These are phyloP conservation scores for Podaxis sp. DNA, from an alignment of 768 basidiomycete species.

Conservation along the genomic window DNA sequence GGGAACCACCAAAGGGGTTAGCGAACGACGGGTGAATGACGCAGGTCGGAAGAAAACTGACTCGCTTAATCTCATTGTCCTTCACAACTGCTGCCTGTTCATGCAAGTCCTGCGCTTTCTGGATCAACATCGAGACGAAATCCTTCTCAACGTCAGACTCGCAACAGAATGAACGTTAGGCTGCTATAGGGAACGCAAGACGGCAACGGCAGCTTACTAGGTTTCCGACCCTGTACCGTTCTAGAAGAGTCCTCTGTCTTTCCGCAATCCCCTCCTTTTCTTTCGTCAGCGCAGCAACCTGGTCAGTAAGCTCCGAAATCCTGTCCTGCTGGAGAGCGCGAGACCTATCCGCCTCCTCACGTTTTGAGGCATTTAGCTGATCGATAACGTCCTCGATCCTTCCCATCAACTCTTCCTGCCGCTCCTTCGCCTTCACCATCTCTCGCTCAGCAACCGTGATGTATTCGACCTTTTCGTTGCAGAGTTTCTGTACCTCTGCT, in stretches of 20 bases:
- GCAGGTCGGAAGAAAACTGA: conserved; percentile 23
- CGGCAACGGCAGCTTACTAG: conserved; percentile 34
- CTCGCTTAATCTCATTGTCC: conserved; percentile 56
- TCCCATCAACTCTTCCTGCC: conserved; percentile 12
- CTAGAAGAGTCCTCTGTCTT: conserved; percentile 28
- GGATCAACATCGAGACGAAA: conserved; percentile 46
- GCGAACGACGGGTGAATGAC: conserved; percentile 9
- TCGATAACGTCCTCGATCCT: conserved; percentile 18
- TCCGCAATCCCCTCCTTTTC: conserved; percentile 27
- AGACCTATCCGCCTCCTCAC: neutral
- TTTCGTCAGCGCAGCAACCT: conserved; percentile 19
- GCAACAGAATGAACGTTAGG: neutral
- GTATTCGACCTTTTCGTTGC: conserved; percentile 21
- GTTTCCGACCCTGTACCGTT: conserved; percentile 44
- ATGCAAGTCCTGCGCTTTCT: conserved; percentile 44
- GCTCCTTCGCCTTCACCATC: conserved; percentile 15
- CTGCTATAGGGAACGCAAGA: neutral
- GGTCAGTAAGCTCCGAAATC: conserved; percentile 18
- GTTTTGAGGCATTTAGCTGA: neutral
- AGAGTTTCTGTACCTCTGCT: neutral
- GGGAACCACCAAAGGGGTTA: neutral
- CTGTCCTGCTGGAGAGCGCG: conserved; percentile 11
- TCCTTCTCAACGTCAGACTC: conserved; percentile 52
- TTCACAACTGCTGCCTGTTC: conserved; percentile 55
- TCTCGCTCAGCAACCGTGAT: conserved; percentile 18